A percentile compares a stretch with the other conserved stretches of the same genome.
These are phyloP conservation scores for Penicillium nordicum DNA, from an alignment of 2,329 filamentous ascomycete genomes.

Conservation along the genomic window DNA sequence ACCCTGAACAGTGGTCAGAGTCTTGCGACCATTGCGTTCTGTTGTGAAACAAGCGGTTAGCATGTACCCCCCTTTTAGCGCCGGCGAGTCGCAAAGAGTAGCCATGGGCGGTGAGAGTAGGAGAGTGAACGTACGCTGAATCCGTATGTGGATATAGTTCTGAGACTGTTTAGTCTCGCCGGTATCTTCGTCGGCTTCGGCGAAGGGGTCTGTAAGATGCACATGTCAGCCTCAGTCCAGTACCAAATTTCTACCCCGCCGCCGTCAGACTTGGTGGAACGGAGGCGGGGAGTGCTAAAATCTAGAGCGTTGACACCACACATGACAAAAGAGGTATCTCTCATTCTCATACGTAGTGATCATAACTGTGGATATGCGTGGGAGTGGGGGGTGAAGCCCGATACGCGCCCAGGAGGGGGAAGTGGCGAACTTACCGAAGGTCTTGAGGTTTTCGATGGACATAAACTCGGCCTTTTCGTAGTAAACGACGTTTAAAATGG, in stretches of 20 bases:
- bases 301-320: background rate
- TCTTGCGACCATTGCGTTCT: constrained; percentile 99
- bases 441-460: constrained; percentile 99
- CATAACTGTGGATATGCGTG: constrained; percentile 4
- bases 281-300: constrained; percentile 1
- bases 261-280: constrained; percentile 15
- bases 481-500: constrained; percentile 46
- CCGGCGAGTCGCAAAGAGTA: constrained; percentile 3
- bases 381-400: constrained; percentile 1
- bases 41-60: constrained; percentile 29
- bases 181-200: constrained; percentile 99
- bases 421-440: constrained; percentile 68
- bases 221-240: constrained; percentile 34
- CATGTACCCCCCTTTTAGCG: constrained; percentile 7
- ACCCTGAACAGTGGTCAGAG: constrained; percentile 98
- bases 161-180: constrained; percentile 92
- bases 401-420: constrained; percentile 22
- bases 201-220: constrained; percentile 83
- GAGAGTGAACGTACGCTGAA: constrained; percentile 73
- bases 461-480: constrained; percentile 79
- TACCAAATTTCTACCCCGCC: constrained; percentile 38
- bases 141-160: constrained; percentile 99
- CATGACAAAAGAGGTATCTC: background rate
- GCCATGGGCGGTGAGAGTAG: background rate
- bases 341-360: background rate